These are phyloP conservation scores for Plasmodium knowlesi DNA, from an alignment of 169 alveolate species.

Conservation along the genomic window DNA sequence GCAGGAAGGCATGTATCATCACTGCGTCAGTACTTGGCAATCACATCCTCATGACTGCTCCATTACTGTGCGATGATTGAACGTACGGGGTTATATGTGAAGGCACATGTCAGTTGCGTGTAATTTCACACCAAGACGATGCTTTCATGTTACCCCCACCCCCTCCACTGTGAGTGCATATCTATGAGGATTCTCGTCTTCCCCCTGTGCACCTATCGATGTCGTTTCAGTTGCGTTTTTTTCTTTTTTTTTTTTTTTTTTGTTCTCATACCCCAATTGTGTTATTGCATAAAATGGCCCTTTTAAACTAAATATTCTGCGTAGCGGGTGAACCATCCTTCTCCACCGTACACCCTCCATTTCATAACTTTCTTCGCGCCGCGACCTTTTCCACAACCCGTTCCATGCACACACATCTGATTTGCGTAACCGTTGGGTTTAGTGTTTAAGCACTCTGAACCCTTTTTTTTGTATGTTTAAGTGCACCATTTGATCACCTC, in stretches of 20 bases:
- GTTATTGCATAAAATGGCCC: background rate
- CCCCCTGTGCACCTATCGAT: background rate
- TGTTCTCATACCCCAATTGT: background rate
- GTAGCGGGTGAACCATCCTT: background rate
- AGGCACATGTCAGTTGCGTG: background rate
- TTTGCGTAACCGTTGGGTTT: background rate
- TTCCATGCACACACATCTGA: background rate
- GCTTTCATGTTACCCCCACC: background rate
- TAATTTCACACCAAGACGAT: background rate
- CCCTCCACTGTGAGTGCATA: background rate
- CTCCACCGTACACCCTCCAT: background rate
- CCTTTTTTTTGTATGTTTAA: background rate
- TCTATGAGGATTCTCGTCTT: background rate
- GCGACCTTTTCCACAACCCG: background rate
- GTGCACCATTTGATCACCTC: background rate
- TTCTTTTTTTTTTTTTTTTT: background rate
- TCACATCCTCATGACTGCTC: background rate
- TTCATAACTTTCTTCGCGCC: background rate
- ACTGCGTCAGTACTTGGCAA: background rate
- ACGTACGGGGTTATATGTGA: background rate
- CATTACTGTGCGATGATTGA: background rate
- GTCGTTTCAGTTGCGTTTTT: background rate
- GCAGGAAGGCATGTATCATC: background rate
- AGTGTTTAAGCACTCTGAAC: background rate
- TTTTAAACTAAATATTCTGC: background rate